These are phyloP conservation scores for Kwoniella dejecticola DNA, from an alignment of 768 basidiomycete species.

Conservation along the genomic window DNA sequence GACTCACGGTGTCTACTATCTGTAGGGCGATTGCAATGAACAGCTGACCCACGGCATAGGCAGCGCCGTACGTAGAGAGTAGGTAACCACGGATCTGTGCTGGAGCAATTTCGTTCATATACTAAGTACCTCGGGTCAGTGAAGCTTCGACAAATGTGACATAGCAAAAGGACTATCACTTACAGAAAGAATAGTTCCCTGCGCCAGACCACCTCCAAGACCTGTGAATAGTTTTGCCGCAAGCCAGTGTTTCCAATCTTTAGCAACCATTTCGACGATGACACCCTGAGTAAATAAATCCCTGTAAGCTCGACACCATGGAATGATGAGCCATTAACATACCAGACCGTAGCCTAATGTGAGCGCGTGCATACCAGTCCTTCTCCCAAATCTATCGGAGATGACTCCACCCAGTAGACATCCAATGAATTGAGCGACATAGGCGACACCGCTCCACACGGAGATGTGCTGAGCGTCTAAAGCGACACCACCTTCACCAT, in stretches of 20 bases:
- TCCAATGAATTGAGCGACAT: slow-evolving; percentile 12
- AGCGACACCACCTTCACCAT: not conserved
- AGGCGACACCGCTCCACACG: slow-evolving; percentile 28
- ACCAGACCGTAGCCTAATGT: slow-evolving; percentile 16
- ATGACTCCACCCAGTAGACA: slow-evolving; percentile 9
- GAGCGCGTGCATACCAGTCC: slow-evolving; percentile 25
- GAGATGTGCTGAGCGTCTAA: slow-evolving; percentile 25
- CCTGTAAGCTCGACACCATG: too few species aligned
- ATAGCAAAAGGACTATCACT: too few species aligned
- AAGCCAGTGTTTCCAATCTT: slow-evolving; percentile 22
- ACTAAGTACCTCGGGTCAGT: too few species aligned
- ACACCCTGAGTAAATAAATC: slow-evolving; percentile 13
- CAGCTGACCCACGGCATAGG: slow-evolving; percentile 20
- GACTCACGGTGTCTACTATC: slow-evolving; percentile 15
- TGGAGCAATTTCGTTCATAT: slow-evolving; percentile 24
- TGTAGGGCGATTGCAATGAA: slow-evolving; percentile 20
- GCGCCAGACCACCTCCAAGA: slow-evolving; percentile 4
- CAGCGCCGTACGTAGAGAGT: slow-evolving; percentile 9
- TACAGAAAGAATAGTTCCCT: slow-evolving; percentile 7
- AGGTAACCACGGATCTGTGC: slow-evolving; percentile 27
- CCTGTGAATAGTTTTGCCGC: slow-evolving; percentile 21
- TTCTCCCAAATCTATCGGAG: slow-evolving; percentile 27
- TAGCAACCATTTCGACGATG: slow-evolving; percentile 30
- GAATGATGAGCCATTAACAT: not conserved
- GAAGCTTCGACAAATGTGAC: too few species aligned